Evolutionary conservation across 2,329 filamentous ascomycete genomes (phyloP).

Genomic region (Aspergillus thermomutatus): DNA sequence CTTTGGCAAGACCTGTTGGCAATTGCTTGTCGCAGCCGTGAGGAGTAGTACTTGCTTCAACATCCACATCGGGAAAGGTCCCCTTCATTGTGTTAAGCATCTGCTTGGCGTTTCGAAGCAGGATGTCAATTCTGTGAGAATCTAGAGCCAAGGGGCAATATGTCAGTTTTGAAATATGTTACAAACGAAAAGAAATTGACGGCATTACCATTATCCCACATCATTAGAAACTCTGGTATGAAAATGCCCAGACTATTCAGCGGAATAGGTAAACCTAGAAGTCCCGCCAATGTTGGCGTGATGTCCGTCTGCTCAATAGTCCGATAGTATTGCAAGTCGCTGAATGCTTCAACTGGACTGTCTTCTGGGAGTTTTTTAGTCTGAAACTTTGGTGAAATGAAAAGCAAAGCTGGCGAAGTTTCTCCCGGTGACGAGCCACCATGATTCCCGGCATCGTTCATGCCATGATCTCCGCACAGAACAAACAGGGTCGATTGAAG

Average conservation of each 20-base stretch:
- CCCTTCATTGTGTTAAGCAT: conserved; percentile 73
- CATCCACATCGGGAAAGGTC: conserved; percentile 61
- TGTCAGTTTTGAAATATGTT: conserved; percentile 9
- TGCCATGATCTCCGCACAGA: conserved; percentile 92
- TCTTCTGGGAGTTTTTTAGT: conserved; percentile 44
- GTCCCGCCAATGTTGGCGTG: conserved; percentile 78
- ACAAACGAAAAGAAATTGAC: neutral
- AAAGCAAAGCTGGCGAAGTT: conserved; percentile 87
- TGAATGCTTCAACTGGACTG: conserved; percentile 57
- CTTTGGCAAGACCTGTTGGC: conserved; percentile 46
- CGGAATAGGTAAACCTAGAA: conserved; percentile 84
- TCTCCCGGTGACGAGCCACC: conserved; percentile 91
- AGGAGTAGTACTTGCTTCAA: conserved; percentile 29
- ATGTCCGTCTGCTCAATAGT: conserved; percentile 92
- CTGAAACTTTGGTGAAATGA: conserved; percentile 80
- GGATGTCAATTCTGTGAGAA: conserved; percentile 61
- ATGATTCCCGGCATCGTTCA: conserved; percentile 98
- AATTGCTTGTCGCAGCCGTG: conserved; percentile 20
- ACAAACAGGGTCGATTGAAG: conserved; percentile 77
- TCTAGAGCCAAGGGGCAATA: conserved; percentile 20
- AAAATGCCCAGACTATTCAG: conserved; percentile 88
- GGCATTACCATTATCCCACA: conserved; percentile 66
- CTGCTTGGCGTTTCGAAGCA: conserved; percentile 76
- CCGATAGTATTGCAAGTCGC: conserved; percentile 79
- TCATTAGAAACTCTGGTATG: conserved; percentile 70